Base-by-base conservation (phyloP, 495 filamentous ascomycete genomes). In the Symbiotaphrina buchneri region DNA sequence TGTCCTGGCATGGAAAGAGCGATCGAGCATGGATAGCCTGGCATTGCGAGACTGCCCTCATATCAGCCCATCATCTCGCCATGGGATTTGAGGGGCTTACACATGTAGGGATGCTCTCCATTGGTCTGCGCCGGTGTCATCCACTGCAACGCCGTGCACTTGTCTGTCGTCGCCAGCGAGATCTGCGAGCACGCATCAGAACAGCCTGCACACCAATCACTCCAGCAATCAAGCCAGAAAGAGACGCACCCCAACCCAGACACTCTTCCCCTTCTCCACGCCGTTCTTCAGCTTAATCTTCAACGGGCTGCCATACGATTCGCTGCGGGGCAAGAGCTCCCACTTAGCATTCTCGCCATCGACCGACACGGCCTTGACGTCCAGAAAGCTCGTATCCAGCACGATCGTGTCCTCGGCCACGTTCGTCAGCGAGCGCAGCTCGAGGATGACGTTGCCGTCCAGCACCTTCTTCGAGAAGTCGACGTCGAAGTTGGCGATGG, bases 1-100 rank as follows among this genome's bases (percentile, higher is more conserved):
- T 94, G 49, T 97, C 85, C 56, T 97, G 85, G 50, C 83, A 94
- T 8, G 87, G 87, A 49, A 93, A 92, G 32, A 94, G 61, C 15
- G 81, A 91, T 30, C 85, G 67, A 17, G 76, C 79, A 41, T 94
- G 79, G 40, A 97, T 97, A 23, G 84, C 82, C 56, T 97, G 85
- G 51, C 83, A 92, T 65, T 95, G 85, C 22, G 79, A 85, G 59
- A 93, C 64, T 70, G 32, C 14, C 5, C 6, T 7, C 6, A 26
- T 23, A 6, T 21, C 10, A 16, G 24, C 21, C 6, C 11, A 15
- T 17, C 19, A 33, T 5, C 3, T 19, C 14, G 20, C 14, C 10
- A 28, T 18, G 18, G 15, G 4, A 5, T 18, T 30, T 28, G 34
- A 36, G 20, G n/a, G 31, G 47, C 59, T 40, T 55, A 69, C 66